Conservation (phyloP, 768 basidiomycete species). For the Leccinum pellstonianum region DNA sequence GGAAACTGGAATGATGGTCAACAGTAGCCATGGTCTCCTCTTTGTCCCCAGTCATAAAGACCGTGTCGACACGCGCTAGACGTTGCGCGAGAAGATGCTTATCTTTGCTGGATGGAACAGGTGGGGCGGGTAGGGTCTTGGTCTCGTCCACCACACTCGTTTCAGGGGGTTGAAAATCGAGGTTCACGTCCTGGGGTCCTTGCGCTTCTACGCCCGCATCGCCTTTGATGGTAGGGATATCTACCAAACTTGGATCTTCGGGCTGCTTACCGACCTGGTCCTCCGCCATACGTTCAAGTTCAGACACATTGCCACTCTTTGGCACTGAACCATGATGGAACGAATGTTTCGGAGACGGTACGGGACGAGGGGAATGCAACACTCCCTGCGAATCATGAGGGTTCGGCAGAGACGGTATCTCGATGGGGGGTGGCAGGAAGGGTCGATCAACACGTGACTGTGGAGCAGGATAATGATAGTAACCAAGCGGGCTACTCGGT, state of each 20-base stretch:
- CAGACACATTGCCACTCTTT: slow-evolving; percentile 51
- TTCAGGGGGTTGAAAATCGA: slow-evolving; percentile 10
- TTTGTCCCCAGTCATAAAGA: slow-evolving; percentile 24
- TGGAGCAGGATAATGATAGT: slow-evolving; percentile 39
- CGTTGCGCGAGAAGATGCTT: slow-evolving; percentile 14
- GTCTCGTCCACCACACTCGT: slow-evolving; percentile 32
- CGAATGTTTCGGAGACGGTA: slow-evolving; percentile 64
- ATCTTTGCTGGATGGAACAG: slow-evolving; percentile 47
- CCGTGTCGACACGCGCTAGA: slow-evolving; percentile 30
- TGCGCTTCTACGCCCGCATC: slow-evolving; percentile 19
- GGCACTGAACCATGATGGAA: slow-evolving; percentile 27
- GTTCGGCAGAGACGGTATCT: slow-evolving; percentile 26
- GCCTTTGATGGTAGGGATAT: slow-evolving; percentile 19
- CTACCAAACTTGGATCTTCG: slow-evolving; percentile 27
- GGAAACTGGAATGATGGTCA: slow-evolving; percentile 4
- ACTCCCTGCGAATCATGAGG: slow-evolving; percentile 37
- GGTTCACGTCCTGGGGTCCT: slow-evolving; percentile 20
- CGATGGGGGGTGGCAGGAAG: slow-evolving; percentile 25
- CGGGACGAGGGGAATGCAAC: slow-evolving; percentile 65
- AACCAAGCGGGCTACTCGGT: slow-evolving; percentile 28
- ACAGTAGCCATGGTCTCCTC: slow-evolving; percentile 7
- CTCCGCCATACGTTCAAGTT: slow-evolving; percentile 72
- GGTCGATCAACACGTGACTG: slow-evolving; percentile 13
- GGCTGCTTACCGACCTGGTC: slow-evolving; percentile 45
- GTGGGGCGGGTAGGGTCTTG: slow-evolving; percentile 63